These are phyloP conservation scores for Hypericum androsaemum DNA, from an alignment of 345 rosid genomes.

Conservation along the genomic window DNA sequence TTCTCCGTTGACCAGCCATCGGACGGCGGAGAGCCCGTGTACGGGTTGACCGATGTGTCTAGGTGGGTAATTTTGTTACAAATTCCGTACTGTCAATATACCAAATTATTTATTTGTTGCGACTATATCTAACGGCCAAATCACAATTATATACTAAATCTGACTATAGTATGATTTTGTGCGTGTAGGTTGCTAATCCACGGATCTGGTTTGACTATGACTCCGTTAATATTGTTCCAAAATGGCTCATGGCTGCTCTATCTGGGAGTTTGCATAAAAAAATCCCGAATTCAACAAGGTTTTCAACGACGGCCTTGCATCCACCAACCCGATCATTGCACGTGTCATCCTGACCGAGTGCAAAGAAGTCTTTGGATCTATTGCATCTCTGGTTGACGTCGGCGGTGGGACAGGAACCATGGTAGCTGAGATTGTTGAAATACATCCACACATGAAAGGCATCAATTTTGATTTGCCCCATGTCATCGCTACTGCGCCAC, in stretches of 20 bases:
- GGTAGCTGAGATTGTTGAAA: slow-evolving; percentile 20
- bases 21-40: too few relatives aligned
- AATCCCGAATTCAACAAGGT: slow-evolving; percentile 17
- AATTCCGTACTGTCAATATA: too few relatives aligned
- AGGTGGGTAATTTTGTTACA: too few relatives aligned
- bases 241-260: slow-evolving; percentile 20
- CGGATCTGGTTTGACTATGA: slow-evolving; percentile 15
- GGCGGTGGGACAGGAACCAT: slow-evolving; percentile 28
- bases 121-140: too few relatives aligned
- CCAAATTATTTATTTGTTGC: too few relatives aligned
- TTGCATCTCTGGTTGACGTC: slow-evolving; percentile 28
- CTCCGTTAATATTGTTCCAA: slow-evolving; percentile 20
- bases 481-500: slow-evolving; percentile 25
- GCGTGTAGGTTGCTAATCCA: slow-evolving; percentile 21
- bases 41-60: too few relatives aligned
- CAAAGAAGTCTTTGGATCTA: slow-evolving; percentile 13
- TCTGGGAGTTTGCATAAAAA: slow-evolving; percentile 18
- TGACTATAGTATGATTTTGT: too few relatives aligned
- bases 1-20: too few relatives aligned
- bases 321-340: slow-evolving; percentile 14
- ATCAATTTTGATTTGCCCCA: slow-evolving; percentile 36
- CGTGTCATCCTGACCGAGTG: slow-evolving; percentile 11
- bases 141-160: too few relatives aligned
- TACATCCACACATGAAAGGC: slow-evolving; percentile 23
- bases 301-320: slow-evolving; percentile 23